Percentiles rank a stretch among this genome's conserved stretches.
These are phyloP conservation scores for Chaetoceros muelleri DNA, from an alignment of 108 stramenopile species.

Conservation along the genomic window DNA sequence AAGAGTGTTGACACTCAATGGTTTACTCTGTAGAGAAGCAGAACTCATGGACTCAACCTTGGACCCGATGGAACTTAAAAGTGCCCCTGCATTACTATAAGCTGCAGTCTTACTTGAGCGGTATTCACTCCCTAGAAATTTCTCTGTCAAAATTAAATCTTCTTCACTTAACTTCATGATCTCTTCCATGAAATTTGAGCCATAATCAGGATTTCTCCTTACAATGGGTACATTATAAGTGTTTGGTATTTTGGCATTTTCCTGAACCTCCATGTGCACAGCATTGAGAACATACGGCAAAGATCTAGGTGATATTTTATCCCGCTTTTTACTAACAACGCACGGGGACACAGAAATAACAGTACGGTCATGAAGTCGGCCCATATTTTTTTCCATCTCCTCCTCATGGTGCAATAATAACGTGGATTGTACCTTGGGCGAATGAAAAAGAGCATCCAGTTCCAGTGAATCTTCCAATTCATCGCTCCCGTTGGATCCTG, in stretches of 20 bases:
- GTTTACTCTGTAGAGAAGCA: constrained; percentile 19
- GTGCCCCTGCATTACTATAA: constrained; percentile 16
- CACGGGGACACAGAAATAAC: too few relatives aligned
- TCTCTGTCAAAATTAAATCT: constrained; percentile 34
- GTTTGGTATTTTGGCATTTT: constrained; percentile 62
- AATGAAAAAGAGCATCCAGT: too few relatives aligned
- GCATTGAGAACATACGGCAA: constrained; percentile 21
- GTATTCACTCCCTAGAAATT: constrained; percentile 29
- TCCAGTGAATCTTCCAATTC: too few relatives aligned
- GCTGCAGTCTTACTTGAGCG: constrained; percentile 23
- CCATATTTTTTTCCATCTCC: too few relatives aligned
- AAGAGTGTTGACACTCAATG: constrained; percentile 16
- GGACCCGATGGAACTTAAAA: background rate
- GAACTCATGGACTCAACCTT: background rate
- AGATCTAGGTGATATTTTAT: constrained; percentile 13
- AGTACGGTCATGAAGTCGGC: too few relatives aligned
- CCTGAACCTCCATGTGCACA: constrained; percentile 76
- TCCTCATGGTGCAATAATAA: too few relatives aligned
- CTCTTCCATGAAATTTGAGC: constrained; percentile 20
- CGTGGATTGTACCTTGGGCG: too few relatives aligned
- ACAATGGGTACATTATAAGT: background rate
- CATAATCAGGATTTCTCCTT: constrained; percentile 2
- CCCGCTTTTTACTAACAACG: too few relatives aligned
- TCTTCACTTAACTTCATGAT: constrained; percentile 28
- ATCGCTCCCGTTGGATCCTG: too few relatives aligned